Conservation (phyloP, 1,284 basidiomycete genomes). For the Tausonia pullulans region DNA sequence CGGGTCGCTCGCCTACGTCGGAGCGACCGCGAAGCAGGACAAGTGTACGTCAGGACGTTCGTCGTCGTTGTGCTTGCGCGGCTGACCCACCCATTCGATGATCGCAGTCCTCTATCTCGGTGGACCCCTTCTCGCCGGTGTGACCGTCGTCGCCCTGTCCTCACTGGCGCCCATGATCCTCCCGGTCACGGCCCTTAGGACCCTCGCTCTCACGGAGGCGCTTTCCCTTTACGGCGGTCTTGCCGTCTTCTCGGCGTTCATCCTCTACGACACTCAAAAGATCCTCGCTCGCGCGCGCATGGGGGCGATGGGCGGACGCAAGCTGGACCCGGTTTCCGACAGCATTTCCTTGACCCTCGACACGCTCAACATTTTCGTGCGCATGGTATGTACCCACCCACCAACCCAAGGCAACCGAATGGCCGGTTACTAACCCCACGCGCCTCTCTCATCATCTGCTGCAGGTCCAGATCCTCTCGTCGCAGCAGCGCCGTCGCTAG, state of each 20-base stretch:
- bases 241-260: slow-evolving; percentile 75
- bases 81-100: too few relatives aligned
- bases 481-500: background rate
- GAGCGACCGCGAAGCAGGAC: slow-evolving; percentile 77
- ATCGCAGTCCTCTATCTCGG: slow-evolving; percentile 53
- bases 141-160: slow-evolving; percentile 74
- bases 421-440: too few relatives aligned
- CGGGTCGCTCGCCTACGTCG: slow-evolving; percentile 72
- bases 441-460: background rate
- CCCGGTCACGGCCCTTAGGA: slow-evolving; percentile 60
- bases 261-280: slow-evolving; percentile 63
- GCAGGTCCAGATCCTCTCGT: slow-evolving; percentile 4
- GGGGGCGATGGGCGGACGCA: slow-evolving; percentile 55
- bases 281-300: slow-evolving; percentile 62
- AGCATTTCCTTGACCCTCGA: slow-evolving; percentile 69
- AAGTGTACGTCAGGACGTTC: slow-evolving; percentile 40
- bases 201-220: slow-evolving; percentile 62
- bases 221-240: slow-evolving; percentile 72
- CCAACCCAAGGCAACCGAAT: too few relatives aligned
- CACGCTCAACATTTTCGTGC: slow-evolving; percentile 75
- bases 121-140: slow-evolving; percentile 63
- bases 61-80: too few relatives aligned
- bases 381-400: background rate
- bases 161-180: slow-evolving; percentile 77
- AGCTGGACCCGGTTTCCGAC: slow-evolving; percentile 66